Conservation (phyloP, 495 filamentous ascomycete species). For the Annulohypoxylon stygium region DNA sequence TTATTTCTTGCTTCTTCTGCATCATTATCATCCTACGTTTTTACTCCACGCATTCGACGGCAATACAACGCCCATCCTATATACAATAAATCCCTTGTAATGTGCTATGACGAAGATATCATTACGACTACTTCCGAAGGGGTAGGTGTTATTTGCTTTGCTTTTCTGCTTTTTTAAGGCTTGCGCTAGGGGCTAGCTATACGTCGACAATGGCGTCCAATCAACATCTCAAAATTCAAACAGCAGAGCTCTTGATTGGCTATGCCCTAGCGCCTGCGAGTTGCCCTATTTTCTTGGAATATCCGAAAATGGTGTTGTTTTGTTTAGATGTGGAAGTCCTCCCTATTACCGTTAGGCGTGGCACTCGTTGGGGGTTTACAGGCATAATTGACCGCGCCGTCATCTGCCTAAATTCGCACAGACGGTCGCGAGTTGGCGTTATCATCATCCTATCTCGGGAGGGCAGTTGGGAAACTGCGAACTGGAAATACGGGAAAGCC, state of each 20-base stretch:
- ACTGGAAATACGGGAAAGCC: slow-evolving; percentile 1
- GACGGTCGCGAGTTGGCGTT: slow-evolving; percentile 30
- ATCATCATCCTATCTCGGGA: neutral
- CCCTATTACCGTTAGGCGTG: slow-evolving; percentile 9
- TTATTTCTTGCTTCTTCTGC: slow-evolving; percentile 6
- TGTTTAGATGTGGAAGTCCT: neutral
- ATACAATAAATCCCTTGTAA: slow-evolving; percentile 38
- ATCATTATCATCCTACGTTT: slow-evolving; percentile 21
- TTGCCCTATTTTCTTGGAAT: slow-evolving; percentile 1
- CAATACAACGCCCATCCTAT: slow-evolving; percentile 27
- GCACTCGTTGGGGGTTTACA: slow-evolving; percentile 1
- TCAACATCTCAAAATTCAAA: slow-evolving; percentile 13
- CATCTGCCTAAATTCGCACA: slow-evolving; percentile 1
- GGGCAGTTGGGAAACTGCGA: neutral
- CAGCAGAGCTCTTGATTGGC: neutral
- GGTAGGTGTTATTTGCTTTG: slow-evolving; percentile 26
- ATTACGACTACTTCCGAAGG: slow-evolving; percentile 25
- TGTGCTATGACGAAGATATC: slow-evolving; percentile 45
- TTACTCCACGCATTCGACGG: slow-evolving; percentile 25
- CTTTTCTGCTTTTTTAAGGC: slow-evolving; percentile 2
- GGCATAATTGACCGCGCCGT: slow-evolving; percentile 28
- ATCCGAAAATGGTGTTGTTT: slow-evolving; percentile 20
- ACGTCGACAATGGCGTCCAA: slow-evolving; percentile 24
- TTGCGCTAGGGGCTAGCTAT: slow-evolving; percentile 16
- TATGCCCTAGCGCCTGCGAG: neutral